Evolutionary conservation across 2,329 filamentous ascomycete genomes (phyloP).

Genomic region (Clonostachys rosea): DNA sequence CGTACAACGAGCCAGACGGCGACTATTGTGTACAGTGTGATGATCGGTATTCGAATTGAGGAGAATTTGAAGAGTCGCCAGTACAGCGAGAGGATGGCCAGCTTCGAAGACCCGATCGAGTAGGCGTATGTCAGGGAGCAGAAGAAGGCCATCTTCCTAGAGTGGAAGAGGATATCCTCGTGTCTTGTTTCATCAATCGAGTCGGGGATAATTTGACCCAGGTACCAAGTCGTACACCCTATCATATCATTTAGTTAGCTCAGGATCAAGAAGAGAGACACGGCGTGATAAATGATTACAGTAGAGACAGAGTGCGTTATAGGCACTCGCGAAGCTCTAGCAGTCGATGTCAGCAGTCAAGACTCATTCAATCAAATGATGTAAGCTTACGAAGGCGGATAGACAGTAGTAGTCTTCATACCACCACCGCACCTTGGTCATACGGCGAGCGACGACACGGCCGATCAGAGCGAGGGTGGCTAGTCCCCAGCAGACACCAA

Average conservation of each 20-base stretch:
- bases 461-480: neutral
- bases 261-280: too few relatives aligned
- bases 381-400: neutral
- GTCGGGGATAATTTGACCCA: too few relatives aligned
- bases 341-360: too few relatives aligned
- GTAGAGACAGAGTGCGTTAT: too few relatives aligned
- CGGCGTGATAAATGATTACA: too few relatives aligned
- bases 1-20: neutral
- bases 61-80: constrained; percentile 1
- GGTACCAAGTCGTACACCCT: too few relatives aligned
- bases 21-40: neutral
- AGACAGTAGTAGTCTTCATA: constrained; percentile 2
- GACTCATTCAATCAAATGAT: too few relatives aligned
- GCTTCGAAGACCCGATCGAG: constrained; percentile 1
- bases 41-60: constrained; percentile 1
- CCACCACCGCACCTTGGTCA: neutral
- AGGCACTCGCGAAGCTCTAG: too few relatives aligned
- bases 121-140: neutral
- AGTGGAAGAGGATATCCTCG: too few relatives aligned
- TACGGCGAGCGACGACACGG: neutral
- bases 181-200: too few relatives aligned
- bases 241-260: too few relatives aligned
- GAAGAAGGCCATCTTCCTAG: too few relatives aligned
- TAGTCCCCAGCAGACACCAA: neutral
- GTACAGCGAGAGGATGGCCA: constrained; percentile 3